These are phyloP conservation scores for Pneumocystis jirovecii DNA, from an alignment of 1,139 yeast species.

Conservation along the genomic window DNA sequence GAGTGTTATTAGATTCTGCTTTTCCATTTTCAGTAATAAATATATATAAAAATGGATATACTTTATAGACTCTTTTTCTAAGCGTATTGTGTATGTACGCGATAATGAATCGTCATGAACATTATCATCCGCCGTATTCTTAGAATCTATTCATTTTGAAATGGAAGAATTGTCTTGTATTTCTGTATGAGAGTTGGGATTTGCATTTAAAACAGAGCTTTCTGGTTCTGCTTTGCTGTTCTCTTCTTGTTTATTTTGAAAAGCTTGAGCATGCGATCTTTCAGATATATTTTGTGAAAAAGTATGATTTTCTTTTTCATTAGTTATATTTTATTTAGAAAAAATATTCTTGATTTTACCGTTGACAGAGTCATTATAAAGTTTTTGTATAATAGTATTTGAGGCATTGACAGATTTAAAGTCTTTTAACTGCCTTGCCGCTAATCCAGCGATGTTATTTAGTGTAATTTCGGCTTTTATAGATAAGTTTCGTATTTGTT, in stretches of 20 bases:
- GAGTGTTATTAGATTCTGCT: not conserved
- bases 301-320: not conserved
- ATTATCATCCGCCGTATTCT: not conserved
- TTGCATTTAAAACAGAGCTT: not conserved
- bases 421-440: not conserved
- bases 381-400: not conserved
- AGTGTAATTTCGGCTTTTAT: not conserved
- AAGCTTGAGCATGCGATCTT: not conserved
- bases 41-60: not conserved
- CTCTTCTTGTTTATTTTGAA: not conserved
- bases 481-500: not conserved
- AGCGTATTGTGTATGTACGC: not conserved
- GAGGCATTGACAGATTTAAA: not conserved
- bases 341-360: not conserved
- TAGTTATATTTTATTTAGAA: not conserved
- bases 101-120: not conserved
- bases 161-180: not conserved
- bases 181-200: not conserved
- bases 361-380: not conserved
- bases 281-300: not conserved
- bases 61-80: not conserved
- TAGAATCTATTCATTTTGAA: not conserved
- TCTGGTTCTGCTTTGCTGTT: not conserved
- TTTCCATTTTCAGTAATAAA: not conserved
- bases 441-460: not conserved